Evolutionary conservation across 164 flowering plant species (phyloP), one percentile per base, ranked within the genome.

Genomic region (Umbellularia californica): DNA sequence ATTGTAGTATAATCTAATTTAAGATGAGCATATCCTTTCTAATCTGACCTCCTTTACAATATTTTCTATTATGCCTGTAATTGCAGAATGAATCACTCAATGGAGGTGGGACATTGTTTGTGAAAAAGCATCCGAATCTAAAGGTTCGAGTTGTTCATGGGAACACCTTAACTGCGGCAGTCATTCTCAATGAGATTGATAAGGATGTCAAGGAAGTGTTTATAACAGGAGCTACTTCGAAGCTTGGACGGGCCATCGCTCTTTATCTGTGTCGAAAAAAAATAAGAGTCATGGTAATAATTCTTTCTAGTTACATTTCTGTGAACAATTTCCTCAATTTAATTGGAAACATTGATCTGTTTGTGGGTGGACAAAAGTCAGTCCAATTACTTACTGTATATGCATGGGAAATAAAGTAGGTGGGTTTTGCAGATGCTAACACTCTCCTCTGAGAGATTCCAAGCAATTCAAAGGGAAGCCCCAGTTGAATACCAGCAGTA

Each of bases 211-310:
- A 78, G 30, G 97, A 95, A 72, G 99, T 92, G 33, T 93, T 95
- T 75, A 30, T 95, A 11, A 88, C 97, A 0, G 99, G 99, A 51
- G 95, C 99, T n/a, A 95, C 99, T 58, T 95, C 99, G 11, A 95
- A 95, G 86, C 92, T 95, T 13, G 99, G 99, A 35, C 82, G 99
- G 75, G 97, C 97, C 72, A 95, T 95, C 79, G 97, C 99, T 19
- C 95, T 95, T 58, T 93, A 95, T 78, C 97, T 95, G 2, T 90
- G 94, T 68, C 83, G 83, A 15, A 76, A 58, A 58, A 80, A 78
- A 81, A 84, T 95, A 0, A 80, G 89, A 19, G 98, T 95, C 23
- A 83, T 95, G 76, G 99, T 95, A 85, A 84, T 81, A 35, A 11
- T 22, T 47, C 23, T 20, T n/a, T n/a, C 35, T 55, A 20, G 20